Evolutionary conservation across 306 rosid genomes (phyloP).

Genomic region (Cucurbita argyrosperma): DNA sequence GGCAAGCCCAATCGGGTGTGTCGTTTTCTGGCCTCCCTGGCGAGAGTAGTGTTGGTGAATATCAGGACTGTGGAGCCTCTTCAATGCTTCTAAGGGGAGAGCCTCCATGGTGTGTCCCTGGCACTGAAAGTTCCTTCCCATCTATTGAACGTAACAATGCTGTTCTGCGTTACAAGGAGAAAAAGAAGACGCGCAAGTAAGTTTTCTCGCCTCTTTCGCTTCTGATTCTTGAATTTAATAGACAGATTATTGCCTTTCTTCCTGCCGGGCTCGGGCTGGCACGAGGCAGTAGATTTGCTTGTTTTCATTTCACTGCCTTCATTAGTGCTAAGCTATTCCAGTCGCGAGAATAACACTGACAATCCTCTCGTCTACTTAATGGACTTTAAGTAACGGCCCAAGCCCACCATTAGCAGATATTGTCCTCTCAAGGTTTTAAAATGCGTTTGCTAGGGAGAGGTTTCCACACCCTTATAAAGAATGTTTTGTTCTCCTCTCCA

Average conservation of each 20-base stretch:
- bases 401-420: too few relatives aligned
- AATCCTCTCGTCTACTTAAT: neutral
- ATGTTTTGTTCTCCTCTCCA: too few relatives aligned
- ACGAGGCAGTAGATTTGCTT: neutral
- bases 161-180: constrained; percentile 87
- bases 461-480: too few relatives aligned
- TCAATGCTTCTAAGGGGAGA: constrained; percentile 74
- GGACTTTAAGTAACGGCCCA: neutral
- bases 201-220: neutral
- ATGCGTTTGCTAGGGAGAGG: too few relatives aligned
- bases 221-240: neutral
- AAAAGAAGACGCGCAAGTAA: constrained; percentile 84
- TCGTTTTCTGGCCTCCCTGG: constrained; percentile 65
- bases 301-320: neutral
- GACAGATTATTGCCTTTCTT: neutral
- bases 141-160: constrained; percentile 73
- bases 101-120: constrained; percentile 85
- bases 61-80: constrained; percentile 87
- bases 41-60: constrained; percentile 49
- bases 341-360: neutral
- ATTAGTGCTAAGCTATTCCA: neutral
- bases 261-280: neutral
- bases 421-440: too few relatives aligned
- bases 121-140: constrained; percentile 48
- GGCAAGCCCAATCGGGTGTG: constrained; percentile 53